Percentiles rank a stretch among this genome's conserved stretches.
phyloP scores from a whole-genome alignment of 305 asterid species.

The Fraxinus sp. region DNA sequence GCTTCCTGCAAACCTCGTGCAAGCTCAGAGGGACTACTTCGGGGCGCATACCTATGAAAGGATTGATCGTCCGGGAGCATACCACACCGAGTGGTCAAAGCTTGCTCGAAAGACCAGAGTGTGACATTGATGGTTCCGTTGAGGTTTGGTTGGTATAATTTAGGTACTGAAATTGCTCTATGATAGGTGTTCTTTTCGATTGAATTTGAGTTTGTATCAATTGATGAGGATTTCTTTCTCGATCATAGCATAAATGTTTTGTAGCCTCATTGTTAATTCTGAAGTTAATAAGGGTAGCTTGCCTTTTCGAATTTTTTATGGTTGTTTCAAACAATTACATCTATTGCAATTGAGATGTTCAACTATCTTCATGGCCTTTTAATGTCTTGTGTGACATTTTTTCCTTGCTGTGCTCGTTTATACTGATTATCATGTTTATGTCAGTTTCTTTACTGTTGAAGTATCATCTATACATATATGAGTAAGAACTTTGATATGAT shows the following conservation, averaged over 20 bases:
- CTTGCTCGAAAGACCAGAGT: slow-evolving; percentile 52
- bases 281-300: slow-evolving; percentile 49
- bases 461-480: background rate
- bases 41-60: slow-evolving; percentile 91
- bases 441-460: background rate
- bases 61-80: slow-evolving; percentile 55
- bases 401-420: background rate
- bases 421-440: background rate
- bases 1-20: slow-evolving; percentile 80
- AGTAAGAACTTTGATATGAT: background rate
- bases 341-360: background rate
- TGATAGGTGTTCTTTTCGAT: slow-evolving; percentile 28
- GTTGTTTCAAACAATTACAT: slow-evolving; percentile 9
- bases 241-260: slow-evolving; percentile 29
- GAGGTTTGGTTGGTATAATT: slow-evolving; percentile 35
- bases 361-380: background rate
- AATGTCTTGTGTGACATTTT: background rate
- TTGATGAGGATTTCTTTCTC: slow-evolving; percentile 33
- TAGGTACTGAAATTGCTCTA: slow-evolving; percentile 31
- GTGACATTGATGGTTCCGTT: slow-evolving; percentile 28
- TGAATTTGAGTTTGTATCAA: slow-evolving; percentile 37
- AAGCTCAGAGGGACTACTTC: slow-evolving; percentile 83
- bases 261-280: slow-evolving; percentile 34
- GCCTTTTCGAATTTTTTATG: slow-evolving; percentile 23
- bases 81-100: slow-evolving; percentile 80